Conservation (phyloP, 495 filamentous ascomycete genomes). For the Aspergillus hancockii region DNA sequence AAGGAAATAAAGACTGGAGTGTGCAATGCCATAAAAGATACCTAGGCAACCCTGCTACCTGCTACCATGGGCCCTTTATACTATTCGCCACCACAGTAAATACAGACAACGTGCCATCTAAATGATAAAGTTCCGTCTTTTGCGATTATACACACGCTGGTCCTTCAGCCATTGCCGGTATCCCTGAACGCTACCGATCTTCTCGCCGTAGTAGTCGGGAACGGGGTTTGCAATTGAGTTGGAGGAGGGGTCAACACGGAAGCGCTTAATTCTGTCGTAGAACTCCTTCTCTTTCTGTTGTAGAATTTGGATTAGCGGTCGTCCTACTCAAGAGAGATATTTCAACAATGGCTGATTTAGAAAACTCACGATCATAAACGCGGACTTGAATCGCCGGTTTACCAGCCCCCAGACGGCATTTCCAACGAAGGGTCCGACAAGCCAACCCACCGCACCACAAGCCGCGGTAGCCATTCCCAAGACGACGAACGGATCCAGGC, state of each 20-base stretch:
- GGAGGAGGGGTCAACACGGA: slow-evolving; percentile 81
- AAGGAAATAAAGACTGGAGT: slow-evolving; percentile 20
- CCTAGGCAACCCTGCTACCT: neutral
- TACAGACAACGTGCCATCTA: slow-evolving; percentile 21
- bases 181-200: slow-evolving; percentile 87
- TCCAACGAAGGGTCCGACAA: slow-evolving; percentile 79
- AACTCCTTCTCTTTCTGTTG: slow-evolving; percentile 87
- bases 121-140: slow-evolving; percentile 66
- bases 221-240: slow-evolving; percentile 71
- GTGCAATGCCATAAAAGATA: slow-evolving; percentile 9
- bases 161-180: slow-evolving; percentile 97
- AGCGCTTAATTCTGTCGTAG: slow-evolving; percentile 81
- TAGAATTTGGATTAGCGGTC: neutral
- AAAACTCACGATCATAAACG: slow-evolving; percentile 66
- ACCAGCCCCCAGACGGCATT: slow-evolving; percentile 70
- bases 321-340: neutral
- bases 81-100: slow-evolving; percentile 5
- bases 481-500: slow-evolving; percentile 83
- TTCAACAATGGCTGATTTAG: neutral
- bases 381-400: slow-evolving; percentile 62
- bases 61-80: neutral
- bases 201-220: slow-evolving; percentile 78
- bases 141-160: slow-evolving; percentile 94
- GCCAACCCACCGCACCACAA: slow-evolving; percentile 78
- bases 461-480: slow-evolving; percentile 74